These are phyloP conservation scores for Trametes hirsuta DNA, from an alignment of 1,284 basidiomycete genomes.

Conservation along the genomic window DNA sequence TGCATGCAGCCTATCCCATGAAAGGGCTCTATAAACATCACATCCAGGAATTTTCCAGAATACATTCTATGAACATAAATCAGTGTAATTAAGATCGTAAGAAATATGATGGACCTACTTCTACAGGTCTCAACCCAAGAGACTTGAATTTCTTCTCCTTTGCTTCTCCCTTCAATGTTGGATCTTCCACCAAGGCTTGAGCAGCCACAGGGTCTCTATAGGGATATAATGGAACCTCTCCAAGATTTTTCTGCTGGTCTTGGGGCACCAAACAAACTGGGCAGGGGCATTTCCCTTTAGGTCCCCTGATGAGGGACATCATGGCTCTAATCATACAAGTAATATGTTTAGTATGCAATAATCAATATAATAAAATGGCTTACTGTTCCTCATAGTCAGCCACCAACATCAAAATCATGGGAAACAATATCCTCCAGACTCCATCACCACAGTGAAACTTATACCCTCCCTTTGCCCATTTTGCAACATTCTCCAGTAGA, in stretches of 20 bases:
- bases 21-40: no score
- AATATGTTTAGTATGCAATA: not conserved
- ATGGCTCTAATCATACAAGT: conserved; percentile 9
- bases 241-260: conserved; percentile 2
- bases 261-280: conserved; percentile 24
- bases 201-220: no score
- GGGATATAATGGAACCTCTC: not conserved
- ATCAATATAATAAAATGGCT: not conserved
- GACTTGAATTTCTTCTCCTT: no score
- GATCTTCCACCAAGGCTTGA: no score
- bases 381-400: conserved; percentile 38
- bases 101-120: no score
- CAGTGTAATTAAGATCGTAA: no score
- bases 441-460: conserved; percentile 30
- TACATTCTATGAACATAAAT: no score
- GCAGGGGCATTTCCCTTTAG: conserved; percentile 16
- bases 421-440: conserved; percentile 25
- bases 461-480: conserved; percentile 25
- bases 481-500: conserved; percentile 20
- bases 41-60: no score
- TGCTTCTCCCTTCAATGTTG: no score
- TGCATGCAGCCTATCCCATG: no score
- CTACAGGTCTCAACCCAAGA: no score
- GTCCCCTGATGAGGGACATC: conserved; percentile 25
- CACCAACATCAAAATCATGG: conserved; percentile 34